Evolutionary conservation across 257 asterid species (phyloP).

Genomic region (Ophiorrhiza pumila): DNA sequence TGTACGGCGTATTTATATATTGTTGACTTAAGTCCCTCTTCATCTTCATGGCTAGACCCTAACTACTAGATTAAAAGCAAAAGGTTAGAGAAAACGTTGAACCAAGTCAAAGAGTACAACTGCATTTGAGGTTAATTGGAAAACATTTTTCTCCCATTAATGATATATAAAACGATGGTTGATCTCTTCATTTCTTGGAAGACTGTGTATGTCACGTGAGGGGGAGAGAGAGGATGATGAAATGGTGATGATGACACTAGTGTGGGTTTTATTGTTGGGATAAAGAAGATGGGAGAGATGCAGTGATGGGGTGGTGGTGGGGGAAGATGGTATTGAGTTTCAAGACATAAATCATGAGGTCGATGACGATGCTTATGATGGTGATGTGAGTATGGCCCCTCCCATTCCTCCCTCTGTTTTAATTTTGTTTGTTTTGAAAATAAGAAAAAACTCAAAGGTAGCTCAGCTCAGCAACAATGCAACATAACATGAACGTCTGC

Average conservation of each 20-base stretch:
- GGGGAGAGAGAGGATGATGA: not conserved
- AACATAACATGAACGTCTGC: no score
- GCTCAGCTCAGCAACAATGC: no score
- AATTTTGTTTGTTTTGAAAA: not conserved
- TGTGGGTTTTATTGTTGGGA: slow-evolving; percentile 10
- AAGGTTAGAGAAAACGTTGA: not conserved
- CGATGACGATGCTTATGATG: slow-evolving; percentile 37
- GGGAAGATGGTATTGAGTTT: slow-evolving; percentile 28
- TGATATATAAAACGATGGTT: no score
- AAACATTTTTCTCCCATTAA: no score
- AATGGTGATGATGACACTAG: slow-evolving; percentile 18
- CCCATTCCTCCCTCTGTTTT: not conserved
- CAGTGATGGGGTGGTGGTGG: not conserved
- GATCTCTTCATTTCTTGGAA: no score
- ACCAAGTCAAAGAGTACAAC: not conserved
- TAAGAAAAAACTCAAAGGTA: not conserved
- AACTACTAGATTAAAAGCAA: not conserved
- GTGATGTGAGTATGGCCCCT: slow-evolving; percentile 17
- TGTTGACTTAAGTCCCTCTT: not conserved
- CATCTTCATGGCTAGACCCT: not conserved
- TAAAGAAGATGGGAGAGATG: not conserved
- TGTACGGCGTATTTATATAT: no score
- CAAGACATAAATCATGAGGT: slow-evolving; percentile 50
- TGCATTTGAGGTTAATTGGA: no score
- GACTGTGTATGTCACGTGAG: slow-evolving; percentile 41